Conservation (phyloP, 2,329 filamentous ascomycete genomes). For the Lachnellula subtilissima region DNA sequence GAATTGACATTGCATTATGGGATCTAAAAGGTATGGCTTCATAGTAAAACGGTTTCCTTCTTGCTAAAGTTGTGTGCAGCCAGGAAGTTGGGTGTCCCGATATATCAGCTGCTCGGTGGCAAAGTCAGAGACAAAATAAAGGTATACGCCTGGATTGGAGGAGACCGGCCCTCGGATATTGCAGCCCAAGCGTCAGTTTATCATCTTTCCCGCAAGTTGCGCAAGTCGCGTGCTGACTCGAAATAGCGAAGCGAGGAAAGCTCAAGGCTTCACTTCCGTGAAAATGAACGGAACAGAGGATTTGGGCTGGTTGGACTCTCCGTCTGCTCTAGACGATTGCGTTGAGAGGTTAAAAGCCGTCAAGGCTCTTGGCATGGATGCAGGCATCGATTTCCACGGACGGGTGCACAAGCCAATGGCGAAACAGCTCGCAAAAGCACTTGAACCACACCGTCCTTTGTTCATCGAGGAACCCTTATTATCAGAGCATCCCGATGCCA, state of each 20-base stretch:
- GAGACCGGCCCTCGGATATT: slow-evolving; percentile 65
- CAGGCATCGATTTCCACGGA: slow-evolving; percentile 73
- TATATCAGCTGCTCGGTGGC: slow-evolving; percentile 70
- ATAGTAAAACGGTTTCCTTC: background rate
- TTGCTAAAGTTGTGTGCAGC: slow-evolving; percentile 32
- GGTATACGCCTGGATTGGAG: slow-evolving; percentile 77
- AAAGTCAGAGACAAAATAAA: slow-evolving; percentile 65
- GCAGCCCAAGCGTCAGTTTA: slow-evolving; percentile 52
- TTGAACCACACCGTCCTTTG: slow-evolving; percentile 65
- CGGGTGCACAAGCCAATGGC: slow-evolving; percentile 77
- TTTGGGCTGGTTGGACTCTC: slow-evolving; percentile 71
- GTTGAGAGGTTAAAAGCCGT: slow-evolving; percentile 66
- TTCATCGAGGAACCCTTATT: slow-evolving; percentile 73
- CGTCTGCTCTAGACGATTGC: slow-evolving; percentile 54
- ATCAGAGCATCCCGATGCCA: slow-evolving; percentile 55
- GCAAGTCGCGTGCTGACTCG: slow-evolving; percentile 4
- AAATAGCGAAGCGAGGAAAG: slow-evolving; percentile 47
- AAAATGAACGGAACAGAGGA: slow-evolving; percentile 82
- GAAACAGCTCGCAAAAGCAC: slow-evolving; percentile 63
- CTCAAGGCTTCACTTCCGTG: slow-evolving; percentile 60
- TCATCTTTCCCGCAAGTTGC: background rate
- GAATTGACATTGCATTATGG: slow-evolving; percentile 68
- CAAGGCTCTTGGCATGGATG: slow-evolving; percentile 65
- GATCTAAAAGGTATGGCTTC: slow-evolving; percentile 21
- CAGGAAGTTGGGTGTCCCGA: slow-evolving; percentile 57